phyloP scores from a whole-genome alignment of 2,329 filamentous ascomycete species.

The Monilinia laxa region DNA sequence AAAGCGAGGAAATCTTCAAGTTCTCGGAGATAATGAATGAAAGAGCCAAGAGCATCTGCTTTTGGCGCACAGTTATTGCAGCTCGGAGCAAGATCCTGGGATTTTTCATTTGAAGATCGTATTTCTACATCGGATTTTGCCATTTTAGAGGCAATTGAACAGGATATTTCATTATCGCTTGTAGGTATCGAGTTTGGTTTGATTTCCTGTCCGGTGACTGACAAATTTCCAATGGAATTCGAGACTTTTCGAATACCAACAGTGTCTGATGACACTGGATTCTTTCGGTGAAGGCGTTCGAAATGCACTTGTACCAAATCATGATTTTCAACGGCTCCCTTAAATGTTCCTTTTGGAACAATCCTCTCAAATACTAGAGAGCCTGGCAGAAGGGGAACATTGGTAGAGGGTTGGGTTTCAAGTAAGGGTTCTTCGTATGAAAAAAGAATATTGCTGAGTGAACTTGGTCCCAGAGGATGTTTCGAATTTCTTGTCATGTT shows the following conservation, averaged over 20 bases:
- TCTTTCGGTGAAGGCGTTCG: too few relatives aligned
- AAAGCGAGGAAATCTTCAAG: background rate
- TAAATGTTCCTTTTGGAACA: background rate
- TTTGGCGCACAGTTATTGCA: background rate
- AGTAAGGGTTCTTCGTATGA: background rate
- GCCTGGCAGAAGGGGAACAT: background rate
- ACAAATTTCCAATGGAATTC: too few relatives aligned
- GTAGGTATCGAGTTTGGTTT: background rate
- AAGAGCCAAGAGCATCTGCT: background rate
- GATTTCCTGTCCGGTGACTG: background rate
- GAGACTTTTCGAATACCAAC: too few relatives aligned
- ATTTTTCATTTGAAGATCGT: background rate
- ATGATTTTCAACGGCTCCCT: background rate
- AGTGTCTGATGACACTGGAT: too few relatives aligned
- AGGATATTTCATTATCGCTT: background rate
- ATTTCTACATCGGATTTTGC: background rate
- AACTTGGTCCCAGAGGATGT: fast-evolving
- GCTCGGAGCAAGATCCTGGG: background rate
- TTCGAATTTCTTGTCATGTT: background rate
- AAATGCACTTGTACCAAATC: too few relatives aligned
- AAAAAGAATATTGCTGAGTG: background rate
- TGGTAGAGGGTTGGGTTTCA: background rate
- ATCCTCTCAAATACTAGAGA: too few relatives aligned
- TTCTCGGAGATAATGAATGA: background rate
- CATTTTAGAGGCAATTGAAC: background rate